A percentile compares a stretch with the other conserved stretches of the same genome.
Evolutionary conservation across 2,329 filamentous ascomycete species (phyloP).

Genomic region (Xylariomycetidae sp.): DNA sequence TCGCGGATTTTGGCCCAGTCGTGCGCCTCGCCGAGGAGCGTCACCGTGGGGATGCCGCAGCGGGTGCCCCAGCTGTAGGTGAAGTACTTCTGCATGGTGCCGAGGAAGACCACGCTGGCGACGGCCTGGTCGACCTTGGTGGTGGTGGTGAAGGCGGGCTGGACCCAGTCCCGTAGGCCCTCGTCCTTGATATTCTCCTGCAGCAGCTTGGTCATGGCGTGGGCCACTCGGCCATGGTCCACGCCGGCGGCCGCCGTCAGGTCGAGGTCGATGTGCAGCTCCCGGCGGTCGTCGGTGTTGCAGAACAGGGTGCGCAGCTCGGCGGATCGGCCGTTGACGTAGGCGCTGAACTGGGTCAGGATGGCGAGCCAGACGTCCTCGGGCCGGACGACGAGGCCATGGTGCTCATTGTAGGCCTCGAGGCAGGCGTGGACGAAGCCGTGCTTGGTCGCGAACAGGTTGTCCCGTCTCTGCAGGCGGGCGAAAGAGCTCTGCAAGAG

Average conservation of each 20-base stretch:
- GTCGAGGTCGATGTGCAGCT: constrained; percentile 13
- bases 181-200: constrained; percentile 33
- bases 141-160: constrained; percentile 40
- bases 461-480: constrained; percentile 13
- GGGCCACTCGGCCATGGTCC: constrained; percentile 28
- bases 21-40: constrained; percentile 35
- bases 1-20: constrained; percentile 33
- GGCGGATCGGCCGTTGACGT: constrained; percentile 39
- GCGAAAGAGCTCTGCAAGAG: constrained; percentile 17
- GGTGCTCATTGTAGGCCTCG: constrained; percentile 34
- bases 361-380: constrained; percentile 48
- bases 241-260: constrained; percentile 1
- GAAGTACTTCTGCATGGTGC: constrained; percentile 38
- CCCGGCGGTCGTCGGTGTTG: constrained; percentile 32
- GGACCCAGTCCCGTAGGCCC: constrained; percentile 34
- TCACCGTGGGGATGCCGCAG: constrained; percentile 45
- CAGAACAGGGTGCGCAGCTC: constrained; percentile 38
- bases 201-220: constrained; percentile 30
- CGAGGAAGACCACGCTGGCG: constrained; percentile 39
- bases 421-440: constrained; percentile 30
- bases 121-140: constrained; percentile 34
- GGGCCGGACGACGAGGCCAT: constrained; percentile 39
- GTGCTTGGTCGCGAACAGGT: constrained; percentile 22
- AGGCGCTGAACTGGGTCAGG: constrained; percentile 38
- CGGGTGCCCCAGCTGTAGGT: constrained; percentile 20